Conservation (phyloP, 2,329 filamentous ascomycete genomes). For the Aspergillus persii region DNA sequence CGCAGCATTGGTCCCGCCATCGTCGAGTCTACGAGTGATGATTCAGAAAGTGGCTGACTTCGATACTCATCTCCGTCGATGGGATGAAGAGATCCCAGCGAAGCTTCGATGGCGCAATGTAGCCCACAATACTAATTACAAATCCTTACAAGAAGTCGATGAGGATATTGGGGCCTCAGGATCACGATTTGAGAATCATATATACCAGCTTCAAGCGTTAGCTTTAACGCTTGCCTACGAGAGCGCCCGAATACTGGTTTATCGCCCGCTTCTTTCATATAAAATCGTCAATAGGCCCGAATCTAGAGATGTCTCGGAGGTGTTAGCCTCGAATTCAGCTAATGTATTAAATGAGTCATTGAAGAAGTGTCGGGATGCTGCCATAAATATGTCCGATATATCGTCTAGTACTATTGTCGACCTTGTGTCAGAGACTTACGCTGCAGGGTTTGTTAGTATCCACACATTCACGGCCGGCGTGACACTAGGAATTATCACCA, state of each 20-base stretch:
- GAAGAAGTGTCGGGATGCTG: conserved; percentile 20
- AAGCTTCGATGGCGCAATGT: conserved; percentile 4
- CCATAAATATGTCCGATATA: conserved; percentile 17
- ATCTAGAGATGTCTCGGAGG: not conserved
- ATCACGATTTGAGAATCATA: conserved; percentile 22
- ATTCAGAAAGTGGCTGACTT: conserved; percentile 7
- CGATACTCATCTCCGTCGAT: conserved; percentile 10
- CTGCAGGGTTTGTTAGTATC: conserved; percentile 24
- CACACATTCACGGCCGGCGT: conserved; percentile 27
- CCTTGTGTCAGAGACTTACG: conserved; percentile 23
- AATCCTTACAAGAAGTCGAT: conserved; percentile 20
- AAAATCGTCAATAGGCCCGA: conserved; percentile 1
- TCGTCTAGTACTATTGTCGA: conserved; percentile 8
- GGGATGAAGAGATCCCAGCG: conserved; percentile 17
- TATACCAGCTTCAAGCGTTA: conserved; percentile 34
- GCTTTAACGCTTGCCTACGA: conserved; percentile 34
- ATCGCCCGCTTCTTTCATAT: conserved; percentile 27
- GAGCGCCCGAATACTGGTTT: conserved; percentile 32
- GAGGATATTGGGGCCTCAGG: conserved; percentile 23
- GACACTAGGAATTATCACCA: conserved; percentile 20
- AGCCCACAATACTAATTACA: not conserved
- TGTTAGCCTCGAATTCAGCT: not conserved
- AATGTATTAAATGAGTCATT: conserved; percentile 10
- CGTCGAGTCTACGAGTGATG: conserved; percentile 1
- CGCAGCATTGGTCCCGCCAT: not conserved